Evolutionary conservation across 176 grass and related monocot genomes (phyloP), one percentile per base, ranked within the genome.

Genomic region (Oryza nivara): DNA sequence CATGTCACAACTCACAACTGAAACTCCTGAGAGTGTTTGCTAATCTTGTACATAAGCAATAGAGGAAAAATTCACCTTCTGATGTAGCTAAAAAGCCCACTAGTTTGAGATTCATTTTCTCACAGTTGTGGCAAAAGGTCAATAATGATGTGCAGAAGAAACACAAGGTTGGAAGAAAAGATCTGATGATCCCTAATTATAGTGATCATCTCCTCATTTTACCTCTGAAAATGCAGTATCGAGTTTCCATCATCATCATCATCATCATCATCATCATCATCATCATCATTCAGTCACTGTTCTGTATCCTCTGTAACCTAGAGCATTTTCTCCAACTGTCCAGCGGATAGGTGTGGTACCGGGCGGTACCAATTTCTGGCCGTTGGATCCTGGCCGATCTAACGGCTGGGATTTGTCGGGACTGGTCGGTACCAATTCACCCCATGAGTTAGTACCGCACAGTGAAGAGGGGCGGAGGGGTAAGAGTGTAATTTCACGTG

Each of bases 71-170:
- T 2, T 56, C 60, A 9, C 9, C 63, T 85, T 65, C 0, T 10
- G 2, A 65, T 72, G 38, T 17, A 51, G 63, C 81, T 43, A 80
- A 41, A 70, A 26, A 64, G 14, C 46, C 19, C 60, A 65, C 73
- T 38, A 67, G 19, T 46, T 9, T 9, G 7, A 15, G 70, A 69
- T 80, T 9, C 48, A 44, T 71, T 56, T 56, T 16, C 48, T 81
- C 5, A 4, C n/a, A 78, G 56, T 3, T 22, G 20, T 19, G 67
- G 4, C 70, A 60, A 74, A 35, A 60, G 6, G 3, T 61, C 75
- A 25, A n/a, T 72, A 76, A 14, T 72, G 75, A 14, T 78, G 44
- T 49, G 61, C 25, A 73, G 72, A 71, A 20, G 70, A 71, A 72
- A 22, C 70, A 54, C 12, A 6, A 41, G 17, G 16, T 19, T 22